Evolutionary conservation across 495 filamentous ascomycete genomes (phyloP), one percentile per base, ranked within the genome.

Genomic region (Hypoxylon subgilvum): DNA sequence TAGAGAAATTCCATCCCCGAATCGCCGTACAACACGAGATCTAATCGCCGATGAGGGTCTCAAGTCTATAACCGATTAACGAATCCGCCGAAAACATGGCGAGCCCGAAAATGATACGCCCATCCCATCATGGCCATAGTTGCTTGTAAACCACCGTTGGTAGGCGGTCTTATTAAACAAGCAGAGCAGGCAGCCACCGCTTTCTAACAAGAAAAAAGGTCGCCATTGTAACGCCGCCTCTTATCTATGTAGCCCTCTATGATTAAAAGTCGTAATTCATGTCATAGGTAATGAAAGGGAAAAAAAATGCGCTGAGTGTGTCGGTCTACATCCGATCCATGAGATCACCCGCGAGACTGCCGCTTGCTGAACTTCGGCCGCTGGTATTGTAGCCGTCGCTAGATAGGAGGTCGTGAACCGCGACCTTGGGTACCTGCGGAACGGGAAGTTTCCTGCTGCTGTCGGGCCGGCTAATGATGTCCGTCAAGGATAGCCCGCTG

Each of bases 371-470:
- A 42, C 74, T 79, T 57, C 77, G 70, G 47, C 77, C 76, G 57
- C 78, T 80, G 19, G 51, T 43, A 57, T 72, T 73, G 68, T 86
- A 91, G 1, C 86, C 87, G 46, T 78, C 83, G 35, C 77, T 73
- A 1, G 82, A 79, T 51, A 97, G 73, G 59, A 97, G 79, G 63
- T 96, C 92, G 58, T 95, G 91, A 3, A 96, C 90, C 1, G 89
- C 87, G 13, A 96, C 88, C 68, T 92, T 95, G 45, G 91, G 91
- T 1, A 92, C 82, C 71, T 88, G 85, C 4, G 90, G 91, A n/a
- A 95, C 87, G 0, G 94, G 94, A n/a, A 98, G 78, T 74, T 97
- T 97, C 59, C 94, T 78, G n/a, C 86, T 84, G 16, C 91, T 90
- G 55, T 96, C 91, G 1, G 90, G 80, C 50, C 86, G 86, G 57